Percentiles rank a stretch among this genome's conserved stretches.
Evolutionary conservation across 2,329 filamentous ascomycete genomes (phyloP).

Genomic region (Aspergillus piperis): DNA sequence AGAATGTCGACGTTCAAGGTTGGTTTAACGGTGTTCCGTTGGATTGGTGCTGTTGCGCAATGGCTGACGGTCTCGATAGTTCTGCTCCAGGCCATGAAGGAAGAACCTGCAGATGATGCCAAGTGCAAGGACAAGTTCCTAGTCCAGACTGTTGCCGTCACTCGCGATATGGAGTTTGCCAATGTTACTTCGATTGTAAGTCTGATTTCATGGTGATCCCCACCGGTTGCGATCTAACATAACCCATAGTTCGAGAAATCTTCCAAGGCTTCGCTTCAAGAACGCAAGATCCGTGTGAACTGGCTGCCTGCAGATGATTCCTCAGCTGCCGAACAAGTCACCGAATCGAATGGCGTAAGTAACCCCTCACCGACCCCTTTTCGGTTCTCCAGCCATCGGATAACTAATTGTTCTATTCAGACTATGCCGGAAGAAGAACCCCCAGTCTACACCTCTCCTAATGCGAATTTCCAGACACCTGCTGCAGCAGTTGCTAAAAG

Average conservation of each 20-base stretch:
- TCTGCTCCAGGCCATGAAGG: conserved; percentile 96
- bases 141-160: conserved; percentile 85
- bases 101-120: conserved; percentile 80
- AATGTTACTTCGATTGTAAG: conserved; percentile 80
- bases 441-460: conserved; percentile 59
- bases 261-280: conserved; percentile 76
- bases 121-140: conserved; percentile 98
- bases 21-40: conserved; percentile 26
- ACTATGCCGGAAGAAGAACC: conserved; percentile 47
- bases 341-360: conserved; percentile 41
- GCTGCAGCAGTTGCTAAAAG: conserved; percentile 44
- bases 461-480: conserved; percentile 50
- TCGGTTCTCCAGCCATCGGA: not conserved
- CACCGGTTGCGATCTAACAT: conserved; percentile 11
- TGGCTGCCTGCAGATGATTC: conserved; percentile 69
- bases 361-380: not conserved
- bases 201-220: conserved; percentile 26
- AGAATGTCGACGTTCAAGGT: conserved; percentile 92
- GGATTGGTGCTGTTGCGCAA: conserved; percentile 3
- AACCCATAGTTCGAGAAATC: conserved; percentile 68
- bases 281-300: conserved; percentile 92
- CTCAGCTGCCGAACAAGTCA: conserved; percentile 27
- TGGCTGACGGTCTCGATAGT: conserved; percentile 57
- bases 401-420: conserved; percentile 23
- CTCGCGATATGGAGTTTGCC: conserved; percentile 77